phyloP scores from a whole-genome alignment of 495 filamentous ascomycete species.

The Bathelium albidoporum region DNA sequence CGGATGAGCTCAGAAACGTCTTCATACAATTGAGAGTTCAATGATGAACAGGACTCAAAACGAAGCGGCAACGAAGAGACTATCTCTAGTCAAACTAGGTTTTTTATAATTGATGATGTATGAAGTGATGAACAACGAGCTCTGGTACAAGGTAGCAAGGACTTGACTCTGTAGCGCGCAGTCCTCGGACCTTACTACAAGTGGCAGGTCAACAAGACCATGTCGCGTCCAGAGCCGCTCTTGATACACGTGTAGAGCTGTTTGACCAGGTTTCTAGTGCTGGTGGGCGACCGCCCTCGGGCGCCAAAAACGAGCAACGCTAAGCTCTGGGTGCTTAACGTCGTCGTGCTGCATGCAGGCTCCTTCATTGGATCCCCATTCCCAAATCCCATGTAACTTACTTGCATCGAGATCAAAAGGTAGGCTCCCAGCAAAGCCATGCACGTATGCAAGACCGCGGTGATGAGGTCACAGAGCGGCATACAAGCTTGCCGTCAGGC shows the following conservation, averaged over 20 bases:
- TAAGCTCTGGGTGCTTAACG: not conserved
- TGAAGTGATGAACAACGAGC: too few species aligned
- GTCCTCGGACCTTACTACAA: not conserved
- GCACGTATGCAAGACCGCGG: not conserved
- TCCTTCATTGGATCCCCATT: not conserved
- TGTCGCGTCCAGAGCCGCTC: not conserved
- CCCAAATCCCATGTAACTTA: not conserved
- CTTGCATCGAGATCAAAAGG: not conserved
- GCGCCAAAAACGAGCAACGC: not conserved
- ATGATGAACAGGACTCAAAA: conserved; percentile 11
- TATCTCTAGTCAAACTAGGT: too few species aligned
- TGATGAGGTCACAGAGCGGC: not conserved
- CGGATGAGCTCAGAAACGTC: conserved; percentile 39
- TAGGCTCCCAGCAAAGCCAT: not conserved
- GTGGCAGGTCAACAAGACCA: not conserved
- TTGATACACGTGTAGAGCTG: not conserved
- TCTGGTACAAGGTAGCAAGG: too few species aligned
- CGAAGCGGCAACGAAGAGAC: conserved; percentile 13
- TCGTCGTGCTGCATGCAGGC: not conserved
- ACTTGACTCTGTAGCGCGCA: not conserved
- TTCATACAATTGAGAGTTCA: conserved; percentile 34
- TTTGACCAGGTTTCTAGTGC: not conserved
- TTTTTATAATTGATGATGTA: too few species aligned
- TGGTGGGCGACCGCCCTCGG: not conserved
- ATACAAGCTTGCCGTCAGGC: not conserved